Evolutionary conservation across 2,329 filamentous ascomycete species (phyloP).

Genomic region (Penicillium olsonii): DNA sequence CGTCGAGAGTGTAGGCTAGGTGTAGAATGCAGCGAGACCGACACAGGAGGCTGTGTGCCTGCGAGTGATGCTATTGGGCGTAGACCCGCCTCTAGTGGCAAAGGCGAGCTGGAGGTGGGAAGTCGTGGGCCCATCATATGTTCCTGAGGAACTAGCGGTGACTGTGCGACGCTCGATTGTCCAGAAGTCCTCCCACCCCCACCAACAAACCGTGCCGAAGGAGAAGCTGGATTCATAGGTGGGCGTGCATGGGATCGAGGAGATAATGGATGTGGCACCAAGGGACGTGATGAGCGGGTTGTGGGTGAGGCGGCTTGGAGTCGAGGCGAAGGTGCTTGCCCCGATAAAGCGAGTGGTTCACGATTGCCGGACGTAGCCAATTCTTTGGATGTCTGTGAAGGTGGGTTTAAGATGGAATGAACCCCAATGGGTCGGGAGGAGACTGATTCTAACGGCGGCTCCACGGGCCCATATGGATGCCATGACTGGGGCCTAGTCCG

Average conservation of each 20-base stretch:
- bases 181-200: constrained; percentile 29
- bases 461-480: constrained; percentile 38
- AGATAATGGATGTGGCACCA: constrained; percentile 34
- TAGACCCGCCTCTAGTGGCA: constrained; percentile 27
- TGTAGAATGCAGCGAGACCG: constrained; percentile 34
- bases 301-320: constrained; percentile 33
- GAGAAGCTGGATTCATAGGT: constrained; percentile 38
- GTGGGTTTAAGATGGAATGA: constrained; percentile 44
- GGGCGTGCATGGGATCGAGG: constrained; percentile 33
- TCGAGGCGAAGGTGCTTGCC: constrained; percentile 26
- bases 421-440: constrained; percentile 40
- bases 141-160: constrained; percentile 37
- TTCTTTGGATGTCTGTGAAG: constrained; percentile 27
- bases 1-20: constrained; percentile 34
- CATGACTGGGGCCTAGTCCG: constrained; percentile 36
- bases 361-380: constrained; percentile 15
- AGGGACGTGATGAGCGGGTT: constrained; percentile 25
- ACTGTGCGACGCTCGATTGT: constrained; percentile 36
- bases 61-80: constrained; percentile 24
- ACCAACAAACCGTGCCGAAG: constrained; percentile 37
- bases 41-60: constrained; percentile 13
- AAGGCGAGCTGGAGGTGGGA: constrained; percentile 26
- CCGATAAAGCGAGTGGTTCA: constrained; percentile 26
- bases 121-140: constrained; percentile 31
- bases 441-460: constrained; percentile 34